These are phyloP conservation scores for Pelargonium myrrhifolium DNA, from an alignment of 441 rosid species.

Conservation along the genomic window DNA sequence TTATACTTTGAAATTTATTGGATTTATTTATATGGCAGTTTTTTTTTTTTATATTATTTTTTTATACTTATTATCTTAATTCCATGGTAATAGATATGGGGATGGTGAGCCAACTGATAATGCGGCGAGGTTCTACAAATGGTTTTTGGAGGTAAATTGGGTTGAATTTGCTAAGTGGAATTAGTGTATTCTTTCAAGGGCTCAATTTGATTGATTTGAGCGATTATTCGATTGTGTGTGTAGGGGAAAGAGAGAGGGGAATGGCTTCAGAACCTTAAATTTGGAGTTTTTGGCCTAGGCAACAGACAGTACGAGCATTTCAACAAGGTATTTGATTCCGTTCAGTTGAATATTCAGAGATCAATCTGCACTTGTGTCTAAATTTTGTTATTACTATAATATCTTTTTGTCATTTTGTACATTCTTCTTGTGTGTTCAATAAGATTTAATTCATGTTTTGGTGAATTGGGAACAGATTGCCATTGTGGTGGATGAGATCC, in stretches of 20 bases:
- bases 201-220: constrained; percentile 1
- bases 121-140: constrained; percentile 94
- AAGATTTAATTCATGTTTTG: not conserved
- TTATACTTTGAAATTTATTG: not conserved
- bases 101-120: constrained; percentile 99
- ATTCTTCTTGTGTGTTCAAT: not conserved
- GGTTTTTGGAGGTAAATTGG: constrained; percentile 79
- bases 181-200: not conserved
- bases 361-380: not conserved
- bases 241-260: constrained; percentile 72
- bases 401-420: not conserved
- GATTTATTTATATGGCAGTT: not conserved
- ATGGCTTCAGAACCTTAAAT: constrained; percentile 61
- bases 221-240: constrained; percentile 27
- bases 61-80: constrained; percentile 17
- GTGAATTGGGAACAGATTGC: constrained; percentile 47
- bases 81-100: constrained; percentile 61
- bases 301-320: constrained; percentile 96
- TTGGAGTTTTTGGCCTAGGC: constrained; percentile 93
- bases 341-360: not conserved
- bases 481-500: constrained; percentile 63
- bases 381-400: not conserved
- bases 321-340: constrained; percentile 51
- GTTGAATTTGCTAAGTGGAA: constrained; percentile 19
- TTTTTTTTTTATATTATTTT: too few relatives aligned